Evolutionary conservation across 129 eudicot genomes (phyloP).

Genomic region (Arctium lappa): DNA sequence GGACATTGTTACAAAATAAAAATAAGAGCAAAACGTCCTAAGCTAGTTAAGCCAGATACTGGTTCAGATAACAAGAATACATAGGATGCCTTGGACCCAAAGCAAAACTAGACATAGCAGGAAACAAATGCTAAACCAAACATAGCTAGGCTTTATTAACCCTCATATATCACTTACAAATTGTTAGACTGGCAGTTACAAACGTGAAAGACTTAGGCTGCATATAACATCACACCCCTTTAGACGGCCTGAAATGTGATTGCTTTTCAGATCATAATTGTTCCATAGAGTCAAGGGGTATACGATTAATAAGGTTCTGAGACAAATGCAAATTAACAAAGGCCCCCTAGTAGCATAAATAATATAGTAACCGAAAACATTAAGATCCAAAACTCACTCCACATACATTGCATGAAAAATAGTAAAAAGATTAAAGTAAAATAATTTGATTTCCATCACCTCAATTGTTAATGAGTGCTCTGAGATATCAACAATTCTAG

Average conservation of each 20-base stretch:
- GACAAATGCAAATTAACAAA: background rate
- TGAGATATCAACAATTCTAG: constrained; percentile 84
- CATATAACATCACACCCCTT: background rate
- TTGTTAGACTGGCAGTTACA: no score
- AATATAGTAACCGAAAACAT: background rate
- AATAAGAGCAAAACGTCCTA: no score
- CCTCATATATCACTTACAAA: no score
- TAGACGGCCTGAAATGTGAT: background rate
- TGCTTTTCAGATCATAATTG: background rate
- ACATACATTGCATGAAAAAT: constrained; percentile 5
- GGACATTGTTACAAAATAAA: background rate
- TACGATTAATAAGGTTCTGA: background rate
- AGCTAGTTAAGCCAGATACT: no score
- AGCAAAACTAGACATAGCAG: no score
- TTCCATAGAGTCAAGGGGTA: background rate
- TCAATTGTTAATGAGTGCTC: constrained; percentile 76
- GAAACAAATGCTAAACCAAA: no score
- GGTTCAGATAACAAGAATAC: no score
- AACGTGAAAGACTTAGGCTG: no score
- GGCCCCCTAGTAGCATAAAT: background rate
- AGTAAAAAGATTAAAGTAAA: background rate
- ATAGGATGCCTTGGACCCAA: no score
- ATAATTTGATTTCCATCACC: constrained; percentile 35
- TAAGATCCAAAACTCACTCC: constrained; percentile 12
- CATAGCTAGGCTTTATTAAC: no score